Evolutionary conservation across 2,329 filamentous ascomycete species (phyloP), one percentile per base, ranked within the genome.

Genomic region (Camillea tinctor): DNA sequence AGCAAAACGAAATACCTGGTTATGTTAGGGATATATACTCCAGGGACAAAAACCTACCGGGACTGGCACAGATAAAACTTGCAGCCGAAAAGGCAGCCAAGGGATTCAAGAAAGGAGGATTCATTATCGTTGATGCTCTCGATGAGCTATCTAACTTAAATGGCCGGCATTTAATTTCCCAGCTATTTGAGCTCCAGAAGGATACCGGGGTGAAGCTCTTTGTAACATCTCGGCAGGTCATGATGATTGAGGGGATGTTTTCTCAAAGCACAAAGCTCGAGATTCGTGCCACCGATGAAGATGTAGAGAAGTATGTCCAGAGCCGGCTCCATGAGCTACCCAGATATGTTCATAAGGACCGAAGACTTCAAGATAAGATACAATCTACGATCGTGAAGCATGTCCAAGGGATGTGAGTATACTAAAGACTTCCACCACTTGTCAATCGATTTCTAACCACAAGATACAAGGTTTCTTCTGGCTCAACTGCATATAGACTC

Each of bases 81-180:
- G 44, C 55, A 11, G 8, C 23, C 15, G 22, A 51, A 30, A 17
- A 17, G 50, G 20, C 20, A 13, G 44, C 22, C 13, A 19, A 40
- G n/a, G 24, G 15, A 6, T 56, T 48, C 55, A 19, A 21, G 6
- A 50, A 15, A 19, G 55, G n/a, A 26, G 55, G 26, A 6, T 56
- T 50, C 20, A 24, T 50, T 21, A 24, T 56, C 22, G 50, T 56
- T 20, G 55, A 56, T 36, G 55, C 55, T 6, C 48, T 56, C 4
- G 55, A 56, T 49, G 55, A 56, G 23, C 24, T 19, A 11, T 26
- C 52, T 6, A 51, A 17, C 48, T 30, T 30, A 17, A 23, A 30
- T 26, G 19, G 8, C 26, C 55, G 48, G 20, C 20, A n/a, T 11
- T 21, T 30, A 13, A 21, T 51, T 15, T 50, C 44, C 21, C 23